Percentiles rank a stretch among this genome's conserved stretches.
These are phyloP conservation scores for Paraphoma chrysanthemicola DNA, from an alignment of 2,329 filamentous ascomycete species.

Conservation along the genomic window DNA sequence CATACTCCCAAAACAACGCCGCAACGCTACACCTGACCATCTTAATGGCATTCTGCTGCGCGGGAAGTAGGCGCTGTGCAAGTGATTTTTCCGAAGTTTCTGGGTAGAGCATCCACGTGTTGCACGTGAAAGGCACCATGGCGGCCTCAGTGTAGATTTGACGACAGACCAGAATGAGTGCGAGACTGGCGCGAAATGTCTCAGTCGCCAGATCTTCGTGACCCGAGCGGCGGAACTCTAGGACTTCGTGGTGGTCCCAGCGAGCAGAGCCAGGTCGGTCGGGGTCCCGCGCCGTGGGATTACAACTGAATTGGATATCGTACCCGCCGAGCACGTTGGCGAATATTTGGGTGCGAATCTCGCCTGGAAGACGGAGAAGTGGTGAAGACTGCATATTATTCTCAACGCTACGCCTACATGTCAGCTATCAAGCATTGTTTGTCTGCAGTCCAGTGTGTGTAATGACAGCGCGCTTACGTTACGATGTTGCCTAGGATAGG, in stretches of 20 bases:
- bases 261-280: background rate
- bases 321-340: background rate
- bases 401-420: background rate
- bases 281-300: background rate
- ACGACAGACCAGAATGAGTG: constrained; percentile 12
- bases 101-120: background rate
- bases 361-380: background rate
- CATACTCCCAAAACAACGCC: background rate
- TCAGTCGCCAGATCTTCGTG: background rate
- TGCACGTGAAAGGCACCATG: background rate
- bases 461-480: no score
- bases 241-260: background rate
- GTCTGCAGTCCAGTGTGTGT: no score
- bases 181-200: background rate
- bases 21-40: background rate
- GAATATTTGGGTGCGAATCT: background rate
- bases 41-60: background rate
- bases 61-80: background rate
- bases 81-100: background rate
- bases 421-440: no score
- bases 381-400: background rate
- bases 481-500: no score
- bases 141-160: constrained; percentile 17
- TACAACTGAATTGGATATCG: background rate
- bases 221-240: background rate